A percentile compares a stretch with the other conserved stretches of the same genome.
Evolutionary conservation across 306 rosid species (phyloP).

Genomic region (Inga oerstediana): DNA sequence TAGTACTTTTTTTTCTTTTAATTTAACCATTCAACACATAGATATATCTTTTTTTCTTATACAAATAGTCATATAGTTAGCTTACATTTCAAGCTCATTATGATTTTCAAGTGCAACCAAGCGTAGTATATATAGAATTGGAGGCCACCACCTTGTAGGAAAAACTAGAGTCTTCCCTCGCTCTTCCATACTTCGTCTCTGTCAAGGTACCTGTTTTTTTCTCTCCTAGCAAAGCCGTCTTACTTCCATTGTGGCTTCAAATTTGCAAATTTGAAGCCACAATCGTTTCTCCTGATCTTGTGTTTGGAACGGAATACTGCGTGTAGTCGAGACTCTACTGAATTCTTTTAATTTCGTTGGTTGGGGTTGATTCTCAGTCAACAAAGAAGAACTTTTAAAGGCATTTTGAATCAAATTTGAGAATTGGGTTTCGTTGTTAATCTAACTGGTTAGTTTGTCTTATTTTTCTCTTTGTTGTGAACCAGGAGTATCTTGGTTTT

Average conservation of each 20-base stretch:
- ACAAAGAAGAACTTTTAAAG: neutral
- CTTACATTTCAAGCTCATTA: neutral
- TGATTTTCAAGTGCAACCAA: neutral
- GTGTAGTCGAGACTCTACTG: neutral
- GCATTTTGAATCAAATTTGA: conserved; percentile 2
- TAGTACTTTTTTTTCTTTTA: too few species aligned
- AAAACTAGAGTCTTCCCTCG: neutral
- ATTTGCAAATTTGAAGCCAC: neutral
- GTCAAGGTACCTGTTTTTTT: neutral
- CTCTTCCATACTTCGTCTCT: neutral
- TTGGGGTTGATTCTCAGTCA: neutral
- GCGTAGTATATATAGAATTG: neutral
- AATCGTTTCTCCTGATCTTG: neutral
- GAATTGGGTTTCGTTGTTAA: neutral
- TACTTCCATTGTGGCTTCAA: neutral
- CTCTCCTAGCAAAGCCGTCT: neutral
- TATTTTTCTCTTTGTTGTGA: conserved; percentile 7
- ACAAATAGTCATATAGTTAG: neutral
- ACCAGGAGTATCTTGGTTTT: conserved; percentile 9
- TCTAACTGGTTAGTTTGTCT: conserved; percentile 26
- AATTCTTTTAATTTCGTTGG: neutral
- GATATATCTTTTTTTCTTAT: too few species aligned
- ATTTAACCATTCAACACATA: too few species aligned
- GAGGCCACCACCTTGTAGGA: neutral
- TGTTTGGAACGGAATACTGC: neutral